phyloP scores from a whole-genome alignment of 176 grass and related monocot species.

The Themeda triandra region DNA sequence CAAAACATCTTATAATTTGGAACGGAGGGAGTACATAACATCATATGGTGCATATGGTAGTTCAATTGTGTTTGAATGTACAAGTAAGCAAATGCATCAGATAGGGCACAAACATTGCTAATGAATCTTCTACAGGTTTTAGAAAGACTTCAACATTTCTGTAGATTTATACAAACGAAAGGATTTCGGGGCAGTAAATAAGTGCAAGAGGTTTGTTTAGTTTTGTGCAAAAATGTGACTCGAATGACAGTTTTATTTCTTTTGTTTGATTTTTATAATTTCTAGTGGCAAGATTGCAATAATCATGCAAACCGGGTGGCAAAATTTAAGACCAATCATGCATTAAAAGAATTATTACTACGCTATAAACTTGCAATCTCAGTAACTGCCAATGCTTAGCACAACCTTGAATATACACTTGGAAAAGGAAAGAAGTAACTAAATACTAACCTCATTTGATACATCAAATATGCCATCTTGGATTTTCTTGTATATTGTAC shows the following conservation, averaged over 20 bases:
- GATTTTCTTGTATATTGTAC: slow-evolving; percentile 87
- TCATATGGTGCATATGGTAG: too few species aligned
- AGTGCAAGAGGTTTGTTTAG: neutral
- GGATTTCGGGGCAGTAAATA: neutral
- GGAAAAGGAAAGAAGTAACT: neutral
- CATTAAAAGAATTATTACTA: too few species aligned
- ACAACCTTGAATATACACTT: neutral
- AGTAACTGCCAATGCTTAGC: neutral
- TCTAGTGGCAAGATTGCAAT: neutral
- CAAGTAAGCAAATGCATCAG: too few species aligned
- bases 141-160: neutral
- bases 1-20: too few species aligned
- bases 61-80: too few species aligned
- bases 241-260: neutral
- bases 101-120: neutral
- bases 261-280: neutral
- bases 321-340: neutral
- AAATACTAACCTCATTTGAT: slow-evolving; percentile 66
- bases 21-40: too few species aligned
- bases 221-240: neutral
- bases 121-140: neutral
- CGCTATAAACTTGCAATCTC: neutral
- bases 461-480: slow-evolving; percentile 85
- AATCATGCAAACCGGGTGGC: neutral
- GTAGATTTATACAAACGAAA: neutral